Conservation (phyloP, 1,284 basidiomycete species). For the Ceraceosorus guamensis region DNA sequence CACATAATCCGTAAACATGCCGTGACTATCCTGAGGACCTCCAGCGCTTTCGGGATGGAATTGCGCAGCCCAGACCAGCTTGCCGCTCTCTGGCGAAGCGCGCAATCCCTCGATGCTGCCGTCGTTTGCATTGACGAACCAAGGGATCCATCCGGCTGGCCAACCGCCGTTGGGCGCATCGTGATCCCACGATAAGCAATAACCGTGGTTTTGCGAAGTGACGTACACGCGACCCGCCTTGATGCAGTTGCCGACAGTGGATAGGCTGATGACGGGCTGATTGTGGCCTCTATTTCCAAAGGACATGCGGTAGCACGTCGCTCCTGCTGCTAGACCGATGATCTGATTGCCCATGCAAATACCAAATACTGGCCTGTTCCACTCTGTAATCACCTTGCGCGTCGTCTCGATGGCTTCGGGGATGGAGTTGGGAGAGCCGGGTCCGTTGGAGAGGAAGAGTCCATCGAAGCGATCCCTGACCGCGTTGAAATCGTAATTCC, state of each 20-base stretch:
- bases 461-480: constrained; percentile 87
- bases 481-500: constrained; percentile 90
- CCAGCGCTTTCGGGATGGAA: constrained; percentile 48
- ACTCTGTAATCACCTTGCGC: constrained; percentile 67
- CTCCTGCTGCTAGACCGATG: constrained; percentile 90
- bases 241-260: constrained; percentile 91
- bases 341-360: constrained; percentile 84
- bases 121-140: constrained; percentile 96
- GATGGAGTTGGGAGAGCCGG: constrained; percentile 85
- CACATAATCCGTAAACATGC: constrained; percentile 45
- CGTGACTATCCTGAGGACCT: constrained; percentile 45
- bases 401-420: constrained; percentile 75
- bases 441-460: constrained; percentile 92
- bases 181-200: constrained; percentile 61
- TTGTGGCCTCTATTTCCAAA: constrained; percentile 99
- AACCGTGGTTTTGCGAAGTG: constrained; percentile 98
- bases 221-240: constrained; percentile 95
- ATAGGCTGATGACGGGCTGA: constrained; percentile 87
- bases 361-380: constrained; percentile 89
- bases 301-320: constrained; percentile 93
- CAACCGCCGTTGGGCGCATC: constrained; percentile 50
- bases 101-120: constrained; percentile 78
- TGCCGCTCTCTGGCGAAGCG: constrained; percentile 14
- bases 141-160: constrained; percentile 78
- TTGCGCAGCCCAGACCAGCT: constrained; percentile 43